Conservation (phyloP, 208 protist species). For the Wallacemonas sp. region DNA sequence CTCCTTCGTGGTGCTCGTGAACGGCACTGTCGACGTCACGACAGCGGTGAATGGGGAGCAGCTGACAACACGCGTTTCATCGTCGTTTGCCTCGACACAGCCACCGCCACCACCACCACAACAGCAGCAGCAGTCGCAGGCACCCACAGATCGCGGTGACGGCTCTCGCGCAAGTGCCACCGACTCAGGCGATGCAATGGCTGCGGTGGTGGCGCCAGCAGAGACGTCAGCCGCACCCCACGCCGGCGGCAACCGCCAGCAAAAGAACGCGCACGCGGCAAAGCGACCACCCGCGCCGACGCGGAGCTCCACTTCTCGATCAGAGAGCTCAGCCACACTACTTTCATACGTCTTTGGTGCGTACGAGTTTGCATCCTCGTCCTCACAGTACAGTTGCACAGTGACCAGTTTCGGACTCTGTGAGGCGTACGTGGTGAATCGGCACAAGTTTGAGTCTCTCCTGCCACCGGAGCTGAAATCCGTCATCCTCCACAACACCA, state of each 20-base stretch:
- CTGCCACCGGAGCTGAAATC: conserved; percentile 48
- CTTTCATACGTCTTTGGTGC: conserved; percentile 60
- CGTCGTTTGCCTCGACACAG: too few relatives aligned
- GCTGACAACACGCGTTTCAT: conserved; percentile 30
- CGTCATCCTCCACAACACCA: conserved; percentile 44
- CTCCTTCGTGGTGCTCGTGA: conserved; percentile 62
- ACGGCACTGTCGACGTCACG: conserved; percentile 67
- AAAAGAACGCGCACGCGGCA: too few relatives aligned
- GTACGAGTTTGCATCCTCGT: conserved; percentile 69
- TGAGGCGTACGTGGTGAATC: conserved; percentile 72
- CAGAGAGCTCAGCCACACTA: neutral
- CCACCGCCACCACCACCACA: neutral
- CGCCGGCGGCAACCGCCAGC: too few relatives aligned
- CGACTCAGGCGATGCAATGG: too few relatives aligned
- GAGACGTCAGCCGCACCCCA: too few relatives aligned
- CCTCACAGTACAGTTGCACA: conserved; percentile 69
- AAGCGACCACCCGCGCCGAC: too few relatives aligned
- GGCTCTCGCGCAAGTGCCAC: too few relatives aligned
- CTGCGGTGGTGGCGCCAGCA: too few relatives aligned
- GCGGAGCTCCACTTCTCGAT: too few relatives aligned
- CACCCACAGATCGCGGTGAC: too few relatives aligned
- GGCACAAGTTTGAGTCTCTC: conserved; percentile 41
- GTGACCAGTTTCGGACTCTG: conserved; percentile 76
- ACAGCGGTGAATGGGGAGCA: conserved; percentile 51
- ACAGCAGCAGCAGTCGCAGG: too few relatives aligned